These are phyloP conservation scores for Lactuca sativa DNA, from an alignment of 129 eudicot genomes.

Conservation along the genomic window DNA sequence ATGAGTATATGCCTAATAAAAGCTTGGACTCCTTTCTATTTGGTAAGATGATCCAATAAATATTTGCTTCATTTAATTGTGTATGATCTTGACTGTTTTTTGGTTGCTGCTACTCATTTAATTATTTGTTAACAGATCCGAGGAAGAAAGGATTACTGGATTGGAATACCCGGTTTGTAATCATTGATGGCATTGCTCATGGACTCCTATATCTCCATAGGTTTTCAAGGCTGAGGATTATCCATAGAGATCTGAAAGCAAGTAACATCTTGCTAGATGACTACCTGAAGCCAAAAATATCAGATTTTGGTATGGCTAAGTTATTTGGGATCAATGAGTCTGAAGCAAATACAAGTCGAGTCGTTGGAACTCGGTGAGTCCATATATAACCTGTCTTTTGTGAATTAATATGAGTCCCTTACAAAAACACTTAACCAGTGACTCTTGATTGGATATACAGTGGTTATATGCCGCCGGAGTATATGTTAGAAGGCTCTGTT, in stretches of 20 bases:
- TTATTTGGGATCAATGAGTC: slow-evolving; percentile 26
- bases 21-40: slow-evolving; percentile 34
- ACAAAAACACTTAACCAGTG: not conserved
- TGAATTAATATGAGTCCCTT: not conserved
- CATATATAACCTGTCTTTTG: not conserved
- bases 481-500: slow-evolving; percentile 24
- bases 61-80: not conserved
- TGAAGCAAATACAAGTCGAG: slow-evolving; percentile 33
- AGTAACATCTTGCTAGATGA: slow-evolving; percentile 39
- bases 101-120: not conserved
- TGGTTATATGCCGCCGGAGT: slow-evolving; percentile 39
- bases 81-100: too few relatives aligned
- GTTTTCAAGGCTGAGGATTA: slow-evolving; percentile 32
- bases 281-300: slow-evolving; percentile 31
- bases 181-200: slow-evolving; percentile 36
- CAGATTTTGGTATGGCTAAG: slow-evolving; percentile 38
- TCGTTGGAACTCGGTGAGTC: slow-evolving; percentile 39
- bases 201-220: slow-evolving; percentile 38
- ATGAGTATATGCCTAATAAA: slow-evolving; percentile 33
- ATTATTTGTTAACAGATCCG: slow-evolving; percentile 7
- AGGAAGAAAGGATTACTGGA: slow-evolving; percentile 18
- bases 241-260: slow-evolving; percentile 38
- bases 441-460: slow-evolving; percentile 10
- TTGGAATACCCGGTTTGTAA: slow-evolving; percentile 32
- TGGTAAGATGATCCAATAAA: slow-evolving; percentile 11